These are phyloP conservation scores for Exophiala phaeomuriformis DNA, from an alignment of 2,329 filamentous ascomycete species.

Conservation along the genomic window DNA sequence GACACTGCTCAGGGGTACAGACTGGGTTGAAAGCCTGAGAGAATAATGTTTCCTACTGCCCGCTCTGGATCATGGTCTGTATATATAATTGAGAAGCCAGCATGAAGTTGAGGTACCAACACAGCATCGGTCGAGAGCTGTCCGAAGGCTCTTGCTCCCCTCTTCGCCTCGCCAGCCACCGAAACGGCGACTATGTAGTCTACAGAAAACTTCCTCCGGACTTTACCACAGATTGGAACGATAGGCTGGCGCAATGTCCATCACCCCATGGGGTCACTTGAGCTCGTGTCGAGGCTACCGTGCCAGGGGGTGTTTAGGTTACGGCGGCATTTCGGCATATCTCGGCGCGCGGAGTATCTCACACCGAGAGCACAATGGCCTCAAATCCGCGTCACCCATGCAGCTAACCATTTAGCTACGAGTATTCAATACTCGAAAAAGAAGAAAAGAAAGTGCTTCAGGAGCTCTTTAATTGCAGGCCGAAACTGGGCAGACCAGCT, in stretches of 20 bases:
- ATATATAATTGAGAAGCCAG: too few species aligned
- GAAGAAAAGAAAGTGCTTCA: too few species aligned
- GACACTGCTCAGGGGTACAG: too few species aligned
- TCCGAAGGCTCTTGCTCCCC: too few species aligned
- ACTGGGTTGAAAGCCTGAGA: too few species aligned
- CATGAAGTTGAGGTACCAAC: too few species aligned
- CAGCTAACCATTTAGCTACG: not conserved
- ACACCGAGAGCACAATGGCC: not conserved
- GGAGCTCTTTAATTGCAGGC: too few species aligned
- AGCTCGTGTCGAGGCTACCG: not conserved
- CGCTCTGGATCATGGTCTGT: too few species aligned
- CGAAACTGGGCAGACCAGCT: not conserved
- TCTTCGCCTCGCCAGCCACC: too few species aligned
- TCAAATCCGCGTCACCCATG: not conserved
- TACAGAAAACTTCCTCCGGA: not conserved
- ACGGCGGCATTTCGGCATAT: not conserved
- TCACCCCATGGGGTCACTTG: not conserved
- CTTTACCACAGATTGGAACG: not conserved
- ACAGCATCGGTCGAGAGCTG: too few species aligned
- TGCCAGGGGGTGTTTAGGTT: not conserved
- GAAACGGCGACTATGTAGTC: too few species aligned
- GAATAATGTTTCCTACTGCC: too few species aligned
- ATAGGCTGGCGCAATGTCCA: not conserved
- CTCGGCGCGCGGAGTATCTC: not conserved
- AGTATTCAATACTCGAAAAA: not conserved